Evolutionary conservation across 1,139 yeast species (phyloP).

Genomic region (Pichia sp.): DNA sequence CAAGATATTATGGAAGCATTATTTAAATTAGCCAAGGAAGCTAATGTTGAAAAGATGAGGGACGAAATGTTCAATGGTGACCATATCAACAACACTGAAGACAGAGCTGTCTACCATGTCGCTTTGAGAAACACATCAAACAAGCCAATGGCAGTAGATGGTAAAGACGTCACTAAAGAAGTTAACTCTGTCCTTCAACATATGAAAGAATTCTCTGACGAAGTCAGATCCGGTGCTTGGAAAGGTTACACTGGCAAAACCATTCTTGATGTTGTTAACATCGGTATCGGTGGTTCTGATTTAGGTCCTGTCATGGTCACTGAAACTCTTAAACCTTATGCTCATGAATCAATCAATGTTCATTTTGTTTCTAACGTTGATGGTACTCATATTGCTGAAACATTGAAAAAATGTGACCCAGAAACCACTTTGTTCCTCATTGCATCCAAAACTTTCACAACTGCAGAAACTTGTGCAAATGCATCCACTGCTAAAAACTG

Average conservation of each 20-base stretch:
- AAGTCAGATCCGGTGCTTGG: conserved; percentile 89
- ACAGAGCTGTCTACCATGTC: conserved; percentile 93
- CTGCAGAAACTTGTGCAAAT: conserved; percentile 95
- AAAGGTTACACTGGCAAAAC: conserved; percentile 93
- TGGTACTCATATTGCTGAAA: conserved; percentile 95
- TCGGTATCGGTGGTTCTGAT: conserved; percentile 98
- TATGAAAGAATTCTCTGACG: conserved; percentile 90
- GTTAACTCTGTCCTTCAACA: conserved; percentile 87
- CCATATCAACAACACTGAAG: conserved; percentile 91
- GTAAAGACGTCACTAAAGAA: conserved; percentile 79
- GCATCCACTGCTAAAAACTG: conserved; percentile 92
- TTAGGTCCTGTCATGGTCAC: conserved; percentile 99
- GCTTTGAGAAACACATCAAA: conserved; percentile 89
- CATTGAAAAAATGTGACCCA: conserved; percentile 65
- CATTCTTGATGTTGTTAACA: conserved; percentile 90
- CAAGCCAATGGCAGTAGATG: conserved; percentile 83
- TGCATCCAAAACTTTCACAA: conserved; percentile 97
- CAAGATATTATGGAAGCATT: conserved; percentile 68
- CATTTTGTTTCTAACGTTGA: conserved; percentile 98
- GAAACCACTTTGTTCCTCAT: conserved; percentile 91
- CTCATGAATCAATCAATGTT: conserved; percentile 64
- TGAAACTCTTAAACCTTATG: conserved; percentile 89
- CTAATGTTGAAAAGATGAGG: conserved; percentile 79
- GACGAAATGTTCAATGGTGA: conserved; percentile 89
- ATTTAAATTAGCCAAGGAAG: conserved; percentile 79